Percentiles rank a stretch among this genome's conserved stretches.
phyloP scores from a whole-genome alignment of 495 filamentous ascomycete species.

The Collariella sp. region DNA sequence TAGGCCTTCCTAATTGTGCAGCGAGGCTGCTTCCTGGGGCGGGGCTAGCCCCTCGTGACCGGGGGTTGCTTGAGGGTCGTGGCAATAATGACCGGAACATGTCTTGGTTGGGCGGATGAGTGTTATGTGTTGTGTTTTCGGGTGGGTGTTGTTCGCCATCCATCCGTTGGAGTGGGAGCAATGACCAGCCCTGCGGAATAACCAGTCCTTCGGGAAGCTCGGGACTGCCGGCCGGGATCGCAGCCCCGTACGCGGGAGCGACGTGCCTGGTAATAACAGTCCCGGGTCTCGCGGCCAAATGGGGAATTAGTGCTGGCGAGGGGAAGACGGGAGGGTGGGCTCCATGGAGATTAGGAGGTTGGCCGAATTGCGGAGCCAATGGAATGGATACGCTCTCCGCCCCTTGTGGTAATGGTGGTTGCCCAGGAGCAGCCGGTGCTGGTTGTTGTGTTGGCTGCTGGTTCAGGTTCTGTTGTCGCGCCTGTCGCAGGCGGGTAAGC shows the following conservation, averaged over 20 bases:
- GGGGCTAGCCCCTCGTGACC: conserved; percentile 4
- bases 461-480: conserved; percentile 17
- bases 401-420: conserved; percentile 7
- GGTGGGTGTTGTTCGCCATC: conserved; percentile 28
- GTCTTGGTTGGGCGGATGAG: conserved; percentile 1
- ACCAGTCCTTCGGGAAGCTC: conserved; percentile 63
- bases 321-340: conserved; percentile 2
- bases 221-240: conserved; percentile 55
- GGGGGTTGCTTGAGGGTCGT: neutral
- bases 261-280: conserved; percentile 38
- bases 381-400: neutral
- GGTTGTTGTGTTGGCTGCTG: conserved; percentile 9
- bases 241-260: conserved; percentile 30
- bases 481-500: conserved; percentile 31
- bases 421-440: neutral
- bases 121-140: conserved; percentile 12
- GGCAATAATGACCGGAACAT: neutral
- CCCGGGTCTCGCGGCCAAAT: conserved; percentile 18
- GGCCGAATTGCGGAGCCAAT: conserved; percentile 2
- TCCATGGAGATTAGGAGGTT: conserved; percentile 3
- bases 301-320: conserved; percentile 1
- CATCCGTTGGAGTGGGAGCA: conserved; percentile 57
- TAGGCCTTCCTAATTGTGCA: neutral
- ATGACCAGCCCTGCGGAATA: conserved; percentile 68
- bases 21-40: neutral